These are phyloP conservation scores for Mercurialis annua DNA, from an alignment of 345 rosid genomes.

Conservation along the genomic window DNA sequence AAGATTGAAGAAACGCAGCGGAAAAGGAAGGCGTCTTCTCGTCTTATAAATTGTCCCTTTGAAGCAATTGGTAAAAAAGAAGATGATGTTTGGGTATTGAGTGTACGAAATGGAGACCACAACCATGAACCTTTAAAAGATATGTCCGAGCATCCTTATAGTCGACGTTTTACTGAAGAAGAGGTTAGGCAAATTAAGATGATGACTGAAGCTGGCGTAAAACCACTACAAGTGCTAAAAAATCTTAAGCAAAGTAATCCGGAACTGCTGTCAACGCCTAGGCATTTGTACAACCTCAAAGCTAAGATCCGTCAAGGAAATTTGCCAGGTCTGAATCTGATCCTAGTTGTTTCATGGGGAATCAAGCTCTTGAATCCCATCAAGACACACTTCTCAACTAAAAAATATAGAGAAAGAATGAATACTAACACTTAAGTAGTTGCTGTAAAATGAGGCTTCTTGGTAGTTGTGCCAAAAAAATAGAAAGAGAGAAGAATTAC, in stretches of 20 bases:
- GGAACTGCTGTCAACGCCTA: constrained; percentile 45
- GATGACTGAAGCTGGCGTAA: constrained; percentile 48
- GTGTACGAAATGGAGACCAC: constrained; percentile 37
- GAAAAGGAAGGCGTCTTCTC: constrained; percentile 44
- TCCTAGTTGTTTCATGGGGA: not conserved
- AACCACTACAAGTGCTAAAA: constrained; percentile 47
- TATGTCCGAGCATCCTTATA: constrained; percentile 51
- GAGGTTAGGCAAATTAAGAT: constrained; percentile 42
- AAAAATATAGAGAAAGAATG: not conserved
- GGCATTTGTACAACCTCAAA: constrained; percentile 49
- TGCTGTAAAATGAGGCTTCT: not conserved
- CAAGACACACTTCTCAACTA: not conserved
- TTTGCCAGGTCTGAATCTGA: constrained; percentile 29
- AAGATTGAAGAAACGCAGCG: constrained; percentile 47
- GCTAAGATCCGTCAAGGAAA: constrained; percentile 49
- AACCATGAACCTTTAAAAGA: constrained; percentile 45
- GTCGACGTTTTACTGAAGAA: constrained; percentile 46
- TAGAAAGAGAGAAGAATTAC: not conserved
- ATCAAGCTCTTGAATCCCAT: not conserved
- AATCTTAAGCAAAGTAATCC: constrained; percentile 43
- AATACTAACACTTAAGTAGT: not conserved
- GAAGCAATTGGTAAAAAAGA: constrained; percentile 45
- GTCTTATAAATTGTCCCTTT: constrained; percentile 48
- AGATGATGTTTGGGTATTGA: constrained; percentile 40
- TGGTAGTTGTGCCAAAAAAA: not conserved